Evolutionary conservation across 2,329 filamentous ascomycete species (phyloP), one percentile per base, ranked within the genome.

Genomic region (Colletotrichum euphorbiae): DNA sequence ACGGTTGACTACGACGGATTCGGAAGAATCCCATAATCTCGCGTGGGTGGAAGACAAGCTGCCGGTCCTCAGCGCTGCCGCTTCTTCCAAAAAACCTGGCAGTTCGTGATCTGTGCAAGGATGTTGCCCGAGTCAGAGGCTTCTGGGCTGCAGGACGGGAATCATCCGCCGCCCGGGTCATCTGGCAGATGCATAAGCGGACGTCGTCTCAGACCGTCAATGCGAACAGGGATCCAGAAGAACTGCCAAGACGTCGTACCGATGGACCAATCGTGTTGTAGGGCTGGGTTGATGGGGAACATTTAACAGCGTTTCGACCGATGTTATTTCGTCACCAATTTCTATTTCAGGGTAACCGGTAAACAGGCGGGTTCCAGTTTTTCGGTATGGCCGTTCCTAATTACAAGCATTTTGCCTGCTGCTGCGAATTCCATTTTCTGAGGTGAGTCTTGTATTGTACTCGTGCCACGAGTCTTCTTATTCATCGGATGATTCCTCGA

Each of bases 131-230:
- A 67, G 58, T 67, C 58, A 62, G 58, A 36, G 11, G 12, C 24
- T 31, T 51, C 13, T n/a, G 58, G 57, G 57, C 57, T 61, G 45
- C 57, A 56, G 58, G 33, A 36, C 48, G 62, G 48, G 19, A 61
- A 66, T 61, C 42, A 33, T 51, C 46, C 52, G 17, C 52, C 17
- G 33, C 43, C 52, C 45, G 28, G 45, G 60, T 38, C 60, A 64
- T 45, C 52, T 65, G 65, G 46, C 38, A 58, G 52, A 28, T 45
- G 52, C 65, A 65, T 52, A 24, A 42, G 65, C 40, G 40, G 38
- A 59, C 19, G 52, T 65, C 31, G 46, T 68, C 60, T 59, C 46
- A 59, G 52, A 42, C 9, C 24, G 38, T 64, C 65, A 64, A 65
- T 65, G 65, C 60, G 17, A 33, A 64, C 52, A 59, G 54, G 65